Conservation (phyloP, 2,329 filamentous ascomycete species). For the Fusarium odoratissimum region DNA sequence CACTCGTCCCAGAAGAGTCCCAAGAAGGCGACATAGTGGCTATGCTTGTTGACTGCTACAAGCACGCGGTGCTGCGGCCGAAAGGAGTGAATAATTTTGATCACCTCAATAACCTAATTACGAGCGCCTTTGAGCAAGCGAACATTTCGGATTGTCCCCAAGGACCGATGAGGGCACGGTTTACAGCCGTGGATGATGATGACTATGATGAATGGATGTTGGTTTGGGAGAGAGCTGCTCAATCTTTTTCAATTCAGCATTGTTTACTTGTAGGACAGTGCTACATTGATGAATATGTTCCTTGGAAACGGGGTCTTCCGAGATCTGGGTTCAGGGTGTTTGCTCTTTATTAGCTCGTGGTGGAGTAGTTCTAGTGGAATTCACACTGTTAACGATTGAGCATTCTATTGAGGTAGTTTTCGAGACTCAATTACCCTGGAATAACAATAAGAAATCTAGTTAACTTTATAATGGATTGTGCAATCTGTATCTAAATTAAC, state of each 20-base stretch:
- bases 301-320: neutral
- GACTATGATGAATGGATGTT: neutral
- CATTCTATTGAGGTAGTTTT: too few relatives aligned
- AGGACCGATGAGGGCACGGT: neutral
- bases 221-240: neutral
- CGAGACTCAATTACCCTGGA: too few relatives aligned
- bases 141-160: neutral
- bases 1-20: neutral
- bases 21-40: neutral
- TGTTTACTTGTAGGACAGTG: neutral
- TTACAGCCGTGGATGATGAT: neutral
- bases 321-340: neutral
- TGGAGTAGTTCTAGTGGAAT: too few relatives aligned
- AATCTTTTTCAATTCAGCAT: neutral
- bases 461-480: accelerated
- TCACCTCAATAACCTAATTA: neutral
- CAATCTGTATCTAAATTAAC: neutral
- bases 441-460: neutral
- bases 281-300: neutral
- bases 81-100: neutral
- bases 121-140: neutral
- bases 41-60: neutral
- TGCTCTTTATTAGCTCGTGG: neutral
- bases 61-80: accelerated
- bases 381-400: too few relatives aligned